A percentile compares a stretch with the other conserved stretches of the same genome.
Conservation (phyloP, 371 early-diverging fungal species). For the Smittium mucronatum region DNA sequence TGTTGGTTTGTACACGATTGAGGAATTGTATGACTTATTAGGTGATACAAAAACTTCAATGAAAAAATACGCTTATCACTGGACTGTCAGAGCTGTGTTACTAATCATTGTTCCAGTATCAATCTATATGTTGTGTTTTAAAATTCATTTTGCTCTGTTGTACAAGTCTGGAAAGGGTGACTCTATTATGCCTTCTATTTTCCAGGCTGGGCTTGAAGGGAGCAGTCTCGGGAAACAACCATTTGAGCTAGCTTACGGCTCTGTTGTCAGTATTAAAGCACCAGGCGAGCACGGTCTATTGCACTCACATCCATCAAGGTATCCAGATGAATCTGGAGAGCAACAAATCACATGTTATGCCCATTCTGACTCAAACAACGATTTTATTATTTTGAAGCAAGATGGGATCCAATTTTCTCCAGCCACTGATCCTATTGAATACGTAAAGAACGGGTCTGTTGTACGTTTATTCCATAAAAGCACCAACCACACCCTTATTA, state of each 20-base stretch:
- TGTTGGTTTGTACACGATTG: conserved; percentile 90
- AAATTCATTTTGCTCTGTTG: conserved; percentile 84
- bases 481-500: conserved; percentile 72
- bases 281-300: conserved; percentile 80
- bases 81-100: conserved; percentile 60
- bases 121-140: conserved; percentile 84
- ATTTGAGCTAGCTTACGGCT: conserved; percentile 88
- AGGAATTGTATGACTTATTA: conserved; percentile 85
- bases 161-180: conserved; percentile 87
- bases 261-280: conserved; percentile 80
- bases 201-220: conserved; percentile 89
- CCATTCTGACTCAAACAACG: conserved; percentile 95
- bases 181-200: conserved; percentile 95
- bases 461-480: conserved; percentile 65
- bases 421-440: conserved; percentile 36
- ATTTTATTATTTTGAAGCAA: conserved; percentile 61
- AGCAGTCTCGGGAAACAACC: conserved; percentile 70
- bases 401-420: conserved; percentile 30
- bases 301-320: conserved; percentile 94
- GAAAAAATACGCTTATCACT: conserved; percentile 54
- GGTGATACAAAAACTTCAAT: conserved; percentile 68
- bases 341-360: conserved; percentile 98
- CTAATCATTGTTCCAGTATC: conserved; percentile 77
- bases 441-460: conserved; percentile 65
- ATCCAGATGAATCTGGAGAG: conserved; percentile 84